These are phyloP conservation scores for Micractinium sp. DNA, from an alignment of 139 green algal genomes.

Conservation along the genomic window DNA sequence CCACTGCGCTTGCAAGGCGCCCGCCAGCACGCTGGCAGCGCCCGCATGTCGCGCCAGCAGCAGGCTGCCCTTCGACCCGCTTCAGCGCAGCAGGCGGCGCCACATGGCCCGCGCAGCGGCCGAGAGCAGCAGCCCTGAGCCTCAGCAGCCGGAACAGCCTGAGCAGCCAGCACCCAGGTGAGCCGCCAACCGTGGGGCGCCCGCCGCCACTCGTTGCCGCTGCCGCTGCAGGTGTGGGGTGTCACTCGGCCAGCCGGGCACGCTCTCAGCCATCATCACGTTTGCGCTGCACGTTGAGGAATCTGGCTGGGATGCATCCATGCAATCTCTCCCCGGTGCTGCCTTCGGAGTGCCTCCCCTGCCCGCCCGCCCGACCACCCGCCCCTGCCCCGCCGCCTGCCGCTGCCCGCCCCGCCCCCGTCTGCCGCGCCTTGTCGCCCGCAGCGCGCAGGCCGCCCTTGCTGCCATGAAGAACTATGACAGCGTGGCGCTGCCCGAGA, in stretches of 20 bases:
- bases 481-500: slow-evolving; percentile 62
- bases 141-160: not conserved
- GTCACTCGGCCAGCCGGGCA: too few relatives aligned
- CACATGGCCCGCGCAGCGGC: not conserved
- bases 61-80: slow-evolving; percentile 28
- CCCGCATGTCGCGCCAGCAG: not conserved
- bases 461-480: slow-evolving; percentile 5
- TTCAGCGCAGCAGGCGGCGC: not conserved
- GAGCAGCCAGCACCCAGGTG: not conserved
- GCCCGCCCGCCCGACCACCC: not conserved
- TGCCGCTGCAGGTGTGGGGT: not conserved
- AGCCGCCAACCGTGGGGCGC: not conserved
- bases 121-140: not conserved
- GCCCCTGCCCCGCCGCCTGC: not conserved
- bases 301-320: not conserved
- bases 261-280: too few relatives aligned
- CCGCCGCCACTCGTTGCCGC: too few relatives aligned
- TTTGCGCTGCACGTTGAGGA: not conserved
- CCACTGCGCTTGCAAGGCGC: not conserved
- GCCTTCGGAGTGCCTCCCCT: not conserved
- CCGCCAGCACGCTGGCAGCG: not conserved
- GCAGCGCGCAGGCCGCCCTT: not conserved
- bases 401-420: not conserved
- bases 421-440: not conserved
- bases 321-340: too few relatives aligned